Conservation (phyloP, 345 rosid species). For the Eucalyptus lansdowneana region DNA sequence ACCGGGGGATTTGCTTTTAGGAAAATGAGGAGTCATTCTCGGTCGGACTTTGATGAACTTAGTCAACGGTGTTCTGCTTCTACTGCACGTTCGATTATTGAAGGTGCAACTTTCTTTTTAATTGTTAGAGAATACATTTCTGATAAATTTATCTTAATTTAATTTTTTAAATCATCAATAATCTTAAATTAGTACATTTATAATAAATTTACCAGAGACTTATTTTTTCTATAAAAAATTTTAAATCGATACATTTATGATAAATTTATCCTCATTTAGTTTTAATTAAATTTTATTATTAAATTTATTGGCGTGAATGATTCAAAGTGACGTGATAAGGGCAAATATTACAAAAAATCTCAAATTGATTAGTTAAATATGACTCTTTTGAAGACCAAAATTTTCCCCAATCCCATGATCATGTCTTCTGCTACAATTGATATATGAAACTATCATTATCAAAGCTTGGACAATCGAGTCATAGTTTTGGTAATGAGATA, state of each 20-base stretch:
- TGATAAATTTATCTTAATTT: too few species aligned
- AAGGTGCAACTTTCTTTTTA: background rate
- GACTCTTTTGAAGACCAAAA: too few species aligned
- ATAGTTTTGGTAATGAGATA: background rate
- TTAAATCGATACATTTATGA: rapidly evolving
- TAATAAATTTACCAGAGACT: too few species aligned
- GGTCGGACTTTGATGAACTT: rapidly evolving
- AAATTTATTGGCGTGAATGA: rapidly evolving
- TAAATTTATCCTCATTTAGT: rapidly evolving
- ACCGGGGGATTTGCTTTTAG: background rate
- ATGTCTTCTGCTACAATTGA: background rate
- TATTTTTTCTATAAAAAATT: too few species aligned
- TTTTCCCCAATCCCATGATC: background rate
- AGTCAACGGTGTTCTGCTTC: background rate
- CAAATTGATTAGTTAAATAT: too few species aligned
- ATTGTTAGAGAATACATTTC: rapidly evolving
- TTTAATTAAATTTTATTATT: rapidly evolving
- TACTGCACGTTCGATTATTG: background rate
- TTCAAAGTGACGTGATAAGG: too few species aligned
- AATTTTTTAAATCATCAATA: too few species aligned
- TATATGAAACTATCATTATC: background rate
- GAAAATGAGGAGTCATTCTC: background rate
- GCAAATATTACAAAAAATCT: rapidly evolving
- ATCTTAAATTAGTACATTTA: rapidly evolving
- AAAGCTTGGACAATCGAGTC: background rate